These are phyloP conservation scores for Kingdonia uniflora DNA, from an alignment of 164 flowering plant genomes.

Conservation along the genomic window DNA sequence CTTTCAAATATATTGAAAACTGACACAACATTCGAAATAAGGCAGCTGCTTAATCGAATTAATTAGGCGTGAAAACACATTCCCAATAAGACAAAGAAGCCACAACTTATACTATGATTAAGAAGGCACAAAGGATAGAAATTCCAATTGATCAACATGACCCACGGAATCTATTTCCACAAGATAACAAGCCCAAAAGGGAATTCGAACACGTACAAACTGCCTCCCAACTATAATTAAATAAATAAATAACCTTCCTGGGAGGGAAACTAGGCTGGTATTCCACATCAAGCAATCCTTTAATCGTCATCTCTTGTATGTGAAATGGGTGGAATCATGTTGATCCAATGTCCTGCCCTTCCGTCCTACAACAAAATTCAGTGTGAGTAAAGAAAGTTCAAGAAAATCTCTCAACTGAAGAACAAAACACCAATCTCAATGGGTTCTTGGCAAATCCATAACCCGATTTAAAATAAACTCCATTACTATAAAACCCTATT, in stretches of 20 bases:
- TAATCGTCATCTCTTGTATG: slow-evolving; percentile 67
- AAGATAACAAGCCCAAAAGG: slow-evolving; percentile 20
- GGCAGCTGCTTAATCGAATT: too few species aligned
- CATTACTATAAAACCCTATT: too few species aligned
- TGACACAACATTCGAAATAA: too few species aligned
- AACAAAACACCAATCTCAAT: too few species aligned
- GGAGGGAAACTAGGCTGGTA: slow-evolving; percentile 5
- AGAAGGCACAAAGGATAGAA: slow-evolving; percentile 31
- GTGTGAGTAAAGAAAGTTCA: not conserved
- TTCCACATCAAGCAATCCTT: slow-evolving; percentile 34
- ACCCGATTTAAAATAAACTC: too few species aligned
- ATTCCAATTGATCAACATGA: slow-evolving; percentile 10
- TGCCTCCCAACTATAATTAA: slow-evolving; percentile 24
- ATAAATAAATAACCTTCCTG: slow-evolving; percentile 14
- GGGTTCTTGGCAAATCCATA: too few species aligned
- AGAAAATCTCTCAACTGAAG: not conserved
- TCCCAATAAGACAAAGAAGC: slow-evolving; percentile 6
- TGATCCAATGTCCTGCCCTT: slow-evolving; percentile 40
- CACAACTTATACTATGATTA: slow-evolving; percentile 29
- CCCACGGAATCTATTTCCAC: slow-evolving; percentile 11
- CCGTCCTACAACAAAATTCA: slow-evolving; percentile 47
- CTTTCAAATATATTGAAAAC: too few species aligned
- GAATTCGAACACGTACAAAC: slow-evolving; percentile 5
- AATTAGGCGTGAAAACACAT: not conserved
- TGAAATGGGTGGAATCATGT: slow-evolving; percentile 49